These are phyloP conservation scores for Letharia columbiana DNA, from an alignment of 495 filamentous ascomycete species.

Conservation along the genomic window DNA sequence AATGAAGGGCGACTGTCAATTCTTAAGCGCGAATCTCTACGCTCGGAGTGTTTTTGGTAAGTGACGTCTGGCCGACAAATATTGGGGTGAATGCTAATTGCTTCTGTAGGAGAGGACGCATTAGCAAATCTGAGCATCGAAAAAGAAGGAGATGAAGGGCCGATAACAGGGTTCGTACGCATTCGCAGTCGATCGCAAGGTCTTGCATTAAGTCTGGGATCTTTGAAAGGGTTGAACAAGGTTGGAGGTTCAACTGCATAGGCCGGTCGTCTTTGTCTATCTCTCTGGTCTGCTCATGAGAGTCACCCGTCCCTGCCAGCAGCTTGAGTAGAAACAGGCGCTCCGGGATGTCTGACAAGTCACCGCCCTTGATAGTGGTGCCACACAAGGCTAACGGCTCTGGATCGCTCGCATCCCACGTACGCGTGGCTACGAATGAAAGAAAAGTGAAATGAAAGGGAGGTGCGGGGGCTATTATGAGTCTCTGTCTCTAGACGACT, in stretches of 20 bases:
- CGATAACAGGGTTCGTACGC: constrained; percentile 96
- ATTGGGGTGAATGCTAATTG: constrained; percentile 14
- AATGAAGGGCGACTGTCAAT: constrained; percentile 95
- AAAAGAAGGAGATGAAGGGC: constrained; percentile 90
- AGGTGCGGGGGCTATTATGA: background rate
- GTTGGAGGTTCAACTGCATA: constrained; percentile 47
- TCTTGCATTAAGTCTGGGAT: constrained; percentile 85
- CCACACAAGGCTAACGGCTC: background rate
- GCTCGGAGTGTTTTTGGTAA: constrained; percentile 97
- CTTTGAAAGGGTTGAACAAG: constrained; percentile 90
- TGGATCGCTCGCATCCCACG: background rate
- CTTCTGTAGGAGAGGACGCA: constrained; percentile 81
- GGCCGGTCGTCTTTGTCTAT: constrained; percentile 16
- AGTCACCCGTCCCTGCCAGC: background rate
- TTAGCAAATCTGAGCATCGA: constrained; percentile 97
- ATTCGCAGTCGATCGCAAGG: constrained; percentile 98
- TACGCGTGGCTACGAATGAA: background rate
- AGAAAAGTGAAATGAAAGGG: background rate
- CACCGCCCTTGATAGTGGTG: background rate
- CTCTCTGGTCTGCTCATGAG: background rate
- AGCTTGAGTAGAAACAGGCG: background rate
- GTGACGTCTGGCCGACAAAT: constrained; percentile 28
- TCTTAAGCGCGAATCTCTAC: constrained; percentile 95
- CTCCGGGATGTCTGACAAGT: background rate
- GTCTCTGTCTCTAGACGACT: background rate